These are phyloP conservation scores for Elongisporangium prolatum DNA, from an alignment of 352 stramenopile species.

Conservation along the genomic window DNA sequence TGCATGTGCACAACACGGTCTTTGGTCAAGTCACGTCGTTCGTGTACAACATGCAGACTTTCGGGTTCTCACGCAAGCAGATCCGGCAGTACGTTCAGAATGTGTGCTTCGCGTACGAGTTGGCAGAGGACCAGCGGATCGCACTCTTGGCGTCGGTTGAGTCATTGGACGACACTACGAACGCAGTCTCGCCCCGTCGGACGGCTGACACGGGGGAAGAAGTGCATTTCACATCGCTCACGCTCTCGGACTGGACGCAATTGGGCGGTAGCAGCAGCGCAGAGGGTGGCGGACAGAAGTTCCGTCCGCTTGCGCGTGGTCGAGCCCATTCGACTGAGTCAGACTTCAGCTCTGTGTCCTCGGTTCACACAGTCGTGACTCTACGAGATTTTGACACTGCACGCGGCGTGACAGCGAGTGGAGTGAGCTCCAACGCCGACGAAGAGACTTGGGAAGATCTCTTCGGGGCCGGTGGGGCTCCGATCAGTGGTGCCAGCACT, in stretches of 20 bases:
- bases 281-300: slow-evolving; percentile 18
- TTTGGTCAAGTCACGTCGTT: slow-evolving; percentile 74
- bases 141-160: slow-evolving; percentile 54
- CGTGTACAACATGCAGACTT: slow-evolving; percentile 70
- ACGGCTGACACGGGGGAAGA: slow-evolving; percentile 13
- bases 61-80: slow-evolving; percentile 58
- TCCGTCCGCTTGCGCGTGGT: slow-evolving; percentile 20
- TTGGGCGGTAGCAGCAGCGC: slow-evolving; percentile 18
- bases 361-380: slow-evolving; percentile 1
- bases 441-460: slow-evolving; percentile 72
- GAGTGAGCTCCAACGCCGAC: slow-evolving; percentile 22
- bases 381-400: not conserved
- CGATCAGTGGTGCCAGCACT: slow-evolving; percentile 5
- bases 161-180: slow-evolving; percentile 10
- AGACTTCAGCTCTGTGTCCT: slow-evolving; percentile 5
- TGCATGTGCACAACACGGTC: slow-evolving; percentile 74
- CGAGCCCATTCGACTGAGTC: slow-evolving; percentile 19
- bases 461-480: slow-evolving; percentile 30
- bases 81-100: slow-evolving; percentile 72
- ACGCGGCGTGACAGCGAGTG: slow-evolving; percentile 11
- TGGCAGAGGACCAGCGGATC: slow-evolving; percentile 77
- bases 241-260: slow-evolving; percentile 56
- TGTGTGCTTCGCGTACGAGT: slow-evolving; percentile 76
- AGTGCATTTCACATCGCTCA: slow-evolving; percentile 63
- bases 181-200: not conserved